Conservation (phyloP, 129 eudicot genomes). For the Kitagawia praeruptora region DNA sequence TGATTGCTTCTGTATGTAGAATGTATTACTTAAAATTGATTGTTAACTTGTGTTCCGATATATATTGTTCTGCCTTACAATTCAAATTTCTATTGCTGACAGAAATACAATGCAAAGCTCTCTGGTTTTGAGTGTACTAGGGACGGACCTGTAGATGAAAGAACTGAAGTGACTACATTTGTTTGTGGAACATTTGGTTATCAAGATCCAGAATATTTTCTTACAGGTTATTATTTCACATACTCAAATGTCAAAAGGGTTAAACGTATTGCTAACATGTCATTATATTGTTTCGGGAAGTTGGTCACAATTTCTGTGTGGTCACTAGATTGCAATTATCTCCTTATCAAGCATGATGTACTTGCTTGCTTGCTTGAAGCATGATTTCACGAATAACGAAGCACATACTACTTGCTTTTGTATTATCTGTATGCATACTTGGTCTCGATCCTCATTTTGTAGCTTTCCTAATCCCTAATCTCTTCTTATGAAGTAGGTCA, state of each 20-base stretch:
- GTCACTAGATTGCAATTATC: too few relatives aligned
- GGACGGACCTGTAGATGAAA: background rate
- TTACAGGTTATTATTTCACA: background rate
- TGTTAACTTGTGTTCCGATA: background rate
- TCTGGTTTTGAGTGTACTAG: background rate
- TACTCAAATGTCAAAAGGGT: background rate
- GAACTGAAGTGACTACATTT: background rate
- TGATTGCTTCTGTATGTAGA: background rate
- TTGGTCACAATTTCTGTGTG: too few relatives aligned
- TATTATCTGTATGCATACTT: background rate
- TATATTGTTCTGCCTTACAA: background rate
- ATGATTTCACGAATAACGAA: too few relatives aligned
- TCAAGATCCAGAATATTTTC: background rate
- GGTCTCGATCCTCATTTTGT: background rate
- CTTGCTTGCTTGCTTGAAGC: too few relatives aligned
- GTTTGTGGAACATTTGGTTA: background rate
- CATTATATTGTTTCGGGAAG: too few relatives aligned
- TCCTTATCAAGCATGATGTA: too few relatives aligned
- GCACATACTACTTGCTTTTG: too few relatives aligned
- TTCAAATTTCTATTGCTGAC: background rate
- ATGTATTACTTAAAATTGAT: background rate
- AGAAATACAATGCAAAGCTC: background rate
- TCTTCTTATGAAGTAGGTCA: background rate
- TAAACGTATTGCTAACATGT: background rate
- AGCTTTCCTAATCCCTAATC: background rate